Conservation (phyloP, 2,329 filamentous ascomycete genomes). For the Hypomyces rosellus region DNA sequence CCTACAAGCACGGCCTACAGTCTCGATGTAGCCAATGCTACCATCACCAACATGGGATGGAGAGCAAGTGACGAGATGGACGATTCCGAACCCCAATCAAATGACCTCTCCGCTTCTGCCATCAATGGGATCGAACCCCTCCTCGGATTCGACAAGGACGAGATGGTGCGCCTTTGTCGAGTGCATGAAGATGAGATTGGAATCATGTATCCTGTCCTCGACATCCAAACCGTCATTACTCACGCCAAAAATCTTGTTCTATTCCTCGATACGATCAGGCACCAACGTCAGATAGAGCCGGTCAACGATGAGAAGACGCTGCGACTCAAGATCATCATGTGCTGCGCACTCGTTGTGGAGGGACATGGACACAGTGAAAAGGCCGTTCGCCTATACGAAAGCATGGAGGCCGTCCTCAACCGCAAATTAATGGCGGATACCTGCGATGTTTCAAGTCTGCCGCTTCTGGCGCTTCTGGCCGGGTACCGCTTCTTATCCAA, state of each 20-base stretch:
- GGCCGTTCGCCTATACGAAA: constrained; percentile 67
- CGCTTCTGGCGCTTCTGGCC: constrained; percentile 46
- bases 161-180: constrained; percentile 70
- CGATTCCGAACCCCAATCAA: constrained; percentile 44
- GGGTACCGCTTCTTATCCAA: constrained; percentile 79
- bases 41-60: constrained; percentile 85
- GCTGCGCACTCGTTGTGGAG: constrained; percentile 70
- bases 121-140: constrained; percentile 61
- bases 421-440: constrained; percentile 52
- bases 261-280: constrained; percentile 57
- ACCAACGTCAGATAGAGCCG: constrained; percentile 27
- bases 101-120: constrained; percentile 15
- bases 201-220: constrained; percentile 83
- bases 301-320: constrained; percentile 52
- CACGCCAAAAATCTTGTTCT: constrained; percentile 65
- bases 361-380: constrained; percentile 71
- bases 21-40: constrained; percentile 79
- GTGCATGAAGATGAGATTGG: constrained; percentile 87
- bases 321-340: constrained; percentile 77
- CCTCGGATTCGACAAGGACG: constrained; percentile 69
- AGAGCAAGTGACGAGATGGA: constrained; percentile 54
- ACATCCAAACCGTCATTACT: constrained; percentile 63
- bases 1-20: constrained; percentile 82
- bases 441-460: constrained; percentile 41
- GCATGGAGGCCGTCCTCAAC: constrained; percentile 66